Evolutionary conservation across 257 asterid species (phyloP), one percentile per base, ranked within the genome.

Genomic region (Gentiana dahurica): DNA sequence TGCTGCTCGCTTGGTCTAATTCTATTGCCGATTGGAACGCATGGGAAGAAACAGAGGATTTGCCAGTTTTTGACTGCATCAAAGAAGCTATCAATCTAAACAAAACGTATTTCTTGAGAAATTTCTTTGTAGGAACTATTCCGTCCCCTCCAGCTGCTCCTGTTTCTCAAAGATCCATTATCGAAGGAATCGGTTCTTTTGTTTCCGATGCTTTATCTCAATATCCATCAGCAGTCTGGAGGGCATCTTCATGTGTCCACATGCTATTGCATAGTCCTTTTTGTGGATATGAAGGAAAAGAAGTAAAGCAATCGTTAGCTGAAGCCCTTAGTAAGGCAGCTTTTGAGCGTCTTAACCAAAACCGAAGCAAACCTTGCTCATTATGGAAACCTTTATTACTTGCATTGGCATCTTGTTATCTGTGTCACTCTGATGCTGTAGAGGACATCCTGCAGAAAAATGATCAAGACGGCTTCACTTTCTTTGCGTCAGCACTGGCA

Each of bases 31-130:
- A 75, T 47, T 75, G 80, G 80, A 63, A 75, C 57, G 77, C 67
- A 38, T 75, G 80, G 80, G 80, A 75, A 49, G 80, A 71, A 36
- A 62, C 62, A 54, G 80, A 75, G 71, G 80, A 75, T 64, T 39
- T 71, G 53, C 61, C 80, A 36, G 67, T 71, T 35, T 75, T 75
- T 41, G 54, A 65, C 34, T 75, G 80, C 67, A 67, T 71, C 48
- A 64, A 61, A 58, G 67, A 64, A 53, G 73, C 73, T 49, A 64
- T 75, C 54, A 61, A 34, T 57, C 65, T 75, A 34, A 62, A 64
- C 64, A 56, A 53, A 36, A 71, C 60, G 54, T 60, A 63, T 64
- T 15, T 71, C 12, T n/a, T 71, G 54, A 67, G 61, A 45, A 67
- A 67, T 56, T 71, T 75, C 62, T 6, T 64, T 45, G 60, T 60